Evolutionary conservation across 83 land plant genomes (phyloP).

Genomic region (Larix sibirica): DNA sequence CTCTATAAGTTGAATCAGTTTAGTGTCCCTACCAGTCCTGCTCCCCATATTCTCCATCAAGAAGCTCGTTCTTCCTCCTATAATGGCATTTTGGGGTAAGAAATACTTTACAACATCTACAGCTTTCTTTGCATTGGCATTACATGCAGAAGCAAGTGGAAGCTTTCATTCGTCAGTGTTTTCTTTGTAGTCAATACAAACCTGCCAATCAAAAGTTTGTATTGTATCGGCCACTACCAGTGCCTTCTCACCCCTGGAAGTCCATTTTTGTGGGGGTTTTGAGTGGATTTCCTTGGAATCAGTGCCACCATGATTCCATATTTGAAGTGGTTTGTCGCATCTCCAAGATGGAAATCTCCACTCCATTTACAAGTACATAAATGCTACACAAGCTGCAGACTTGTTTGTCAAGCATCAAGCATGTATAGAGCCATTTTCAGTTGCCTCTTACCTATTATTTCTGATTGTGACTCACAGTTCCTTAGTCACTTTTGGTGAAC

Average conservation of each 20-base stretch:
- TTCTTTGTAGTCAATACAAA: not conserved
- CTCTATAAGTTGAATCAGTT: not conserved
- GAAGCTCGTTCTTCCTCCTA: not conserved
- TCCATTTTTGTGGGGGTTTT: too few relatives aligned
- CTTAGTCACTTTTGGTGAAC: not conserved
- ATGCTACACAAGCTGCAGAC: not conserved
- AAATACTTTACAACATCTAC: not conserved
- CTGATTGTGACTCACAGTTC: not conserved
- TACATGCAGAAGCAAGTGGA: not conserved
- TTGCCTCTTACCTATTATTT: not conserved
- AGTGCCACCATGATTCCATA: not conserved
- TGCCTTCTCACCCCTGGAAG: too few relatives aligned
- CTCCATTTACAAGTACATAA: not conserved
- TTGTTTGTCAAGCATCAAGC: not conserved
- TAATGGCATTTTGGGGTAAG: not conserved
- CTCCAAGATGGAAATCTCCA: not conserved
- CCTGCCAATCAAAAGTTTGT: too few relatives aligned
- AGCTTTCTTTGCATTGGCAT: not conserved
- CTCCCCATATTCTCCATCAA: not conserved
- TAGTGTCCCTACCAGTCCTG: not conserved
- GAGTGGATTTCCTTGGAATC: not conserved
- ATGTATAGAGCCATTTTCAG: not conserved
- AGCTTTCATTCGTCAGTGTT: not conserved
- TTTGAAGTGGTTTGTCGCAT: not conserved
- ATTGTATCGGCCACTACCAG: too few relatives aligned